phyloP scores from a whole-genome alignment of 805 yeast species.

The Hemisphaericaspora nanyangensis region DNA sequence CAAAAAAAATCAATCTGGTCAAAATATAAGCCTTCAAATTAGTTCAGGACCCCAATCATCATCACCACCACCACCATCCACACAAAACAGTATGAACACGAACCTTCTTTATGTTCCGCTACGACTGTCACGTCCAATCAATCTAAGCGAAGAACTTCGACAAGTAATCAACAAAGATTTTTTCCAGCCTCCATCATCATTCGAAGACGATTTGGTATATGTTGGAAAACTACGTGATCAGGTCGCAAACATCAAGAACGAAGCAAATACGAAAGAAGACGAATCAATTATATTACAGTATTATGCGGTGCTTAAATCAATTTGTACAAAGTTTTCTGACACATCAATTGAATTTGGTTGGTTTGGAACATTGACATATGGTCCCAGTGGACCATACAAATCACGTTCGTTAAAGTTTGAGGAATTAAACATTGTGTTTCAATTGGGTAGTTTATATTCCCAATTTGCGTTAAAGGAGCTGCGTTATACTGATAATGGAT shows the following conservation, averaged over 20 bases:
- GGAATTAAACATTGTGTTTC: conserved; percentile 58
- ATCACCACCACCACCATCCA: too few species aligned
- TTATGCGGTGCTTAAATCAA: conserved; percentile 38
- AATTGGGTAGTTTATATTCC: conserved; percentile 63
- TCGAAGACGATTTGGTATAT: conserved; percentile 26
- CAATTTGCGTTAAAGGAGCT: conserved; percentile 48
- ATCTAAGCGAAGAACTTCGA: conserved; percentile 36
- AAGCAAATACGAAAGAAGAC: conserved; percentile 23
- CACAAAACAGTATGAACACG: too few species aligned
- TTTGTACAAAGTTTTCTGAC: conserved; percentile 58
- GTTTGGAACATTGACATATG: conserved; percentile 64
- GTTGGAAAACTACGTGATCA: conserved; percentile 43
- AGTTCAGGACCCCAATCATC: too few species aligned
- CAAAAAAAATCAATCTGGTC: too few species aligned
- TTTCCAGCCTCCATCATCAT: conserved; percentile 34
- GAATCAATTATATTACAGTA: conserved; percentile 44
- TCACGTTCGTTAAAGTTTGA: conserved; percentile 56
- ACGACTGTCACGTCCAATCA: conserved; percentile 41
- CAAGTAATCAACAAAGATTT: conserved; percentile 46
- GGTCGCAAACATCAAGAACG: conserved; percentile 32
- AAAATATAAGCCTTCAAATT: too few species aligned
- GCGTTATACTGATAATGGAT: conserved; percentile 46
- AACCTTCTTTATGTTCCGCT: conserved; percentile 51
- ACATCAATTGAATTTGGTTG: conserved; percentile 63
- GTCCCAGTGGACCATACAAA: conserved; percentile 45